phyloP scores from a whole-genome alignment of 2,329 filamentous ascomycete genomes.

The Hypocrella siamensis region DNA sequence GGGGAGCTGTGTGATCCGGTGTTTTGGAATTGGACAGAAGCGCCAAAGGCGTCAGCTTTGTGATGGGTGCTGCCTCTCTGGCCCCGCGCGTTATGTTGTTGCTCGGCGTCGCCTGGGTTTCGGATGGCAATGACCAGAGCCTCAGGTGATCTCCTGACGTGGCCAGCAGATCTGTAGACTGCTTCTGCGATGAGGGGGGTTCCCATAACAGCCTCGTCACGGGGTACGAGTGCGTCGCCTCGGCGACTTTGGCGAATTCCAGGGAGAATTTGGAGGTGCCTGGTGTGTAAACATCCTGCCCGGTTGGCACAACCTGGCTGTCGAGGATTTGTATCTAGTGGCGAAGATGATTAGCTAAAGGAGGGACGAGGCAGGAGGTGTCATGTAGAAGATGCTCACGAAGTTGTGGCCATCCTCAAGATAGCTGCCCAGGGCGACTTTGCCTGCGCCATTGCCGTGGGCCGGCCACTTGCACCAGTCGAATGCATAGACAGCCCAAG shows the following conservation, averaged over 20 bases:
- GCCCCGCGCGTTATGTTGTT: constrained; percentile 52
- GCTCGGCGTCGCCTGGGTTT: constrained; percentile 37
- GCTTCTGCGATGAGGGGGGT: constrained; percentile 84
- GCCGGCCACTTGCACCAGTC: constrained; percentile 99
- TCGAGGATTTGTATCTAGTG: constrained; percentile 89
- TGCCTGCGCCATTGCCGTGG: constrained; percentile 65
- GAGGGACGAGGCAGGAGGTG: neutral
- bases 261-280: constrained; percentile 60
- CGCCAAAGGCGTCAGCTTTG: constrained; percentile 83
- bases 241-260: constrained; percentile 85
- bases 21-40: constrained; percentile 96
- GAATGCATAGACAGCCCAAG: constrained; percentile 91
- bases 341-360: constrained; percentile 2
- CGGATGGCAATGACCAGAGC: constrained; percentile 77
- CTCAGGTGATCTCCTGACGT: constrained; percentile 91
- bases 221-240: constrained; percentile 95
- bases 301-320: constrained; percentile 59
- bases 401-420: constrained; percentile 97
- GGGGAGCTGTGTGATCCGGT: constrained; percentile 88
- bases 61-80: constrained; percentile 40
- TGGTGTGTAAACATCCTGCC: constrained; percentile 51
- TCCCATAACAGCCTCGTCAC: constrained; percentile 95
- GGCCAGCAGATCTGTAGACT: constrained; percentile 84
- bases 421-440: constrained; percentile 90
- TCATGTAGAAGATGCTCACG: constrained; percentile 33